These are phyloP conservation scores for Coemansia sp. DNA, from an alignment of 192 early-diverging fungal species.

Conservation along the genomic window DNA sequence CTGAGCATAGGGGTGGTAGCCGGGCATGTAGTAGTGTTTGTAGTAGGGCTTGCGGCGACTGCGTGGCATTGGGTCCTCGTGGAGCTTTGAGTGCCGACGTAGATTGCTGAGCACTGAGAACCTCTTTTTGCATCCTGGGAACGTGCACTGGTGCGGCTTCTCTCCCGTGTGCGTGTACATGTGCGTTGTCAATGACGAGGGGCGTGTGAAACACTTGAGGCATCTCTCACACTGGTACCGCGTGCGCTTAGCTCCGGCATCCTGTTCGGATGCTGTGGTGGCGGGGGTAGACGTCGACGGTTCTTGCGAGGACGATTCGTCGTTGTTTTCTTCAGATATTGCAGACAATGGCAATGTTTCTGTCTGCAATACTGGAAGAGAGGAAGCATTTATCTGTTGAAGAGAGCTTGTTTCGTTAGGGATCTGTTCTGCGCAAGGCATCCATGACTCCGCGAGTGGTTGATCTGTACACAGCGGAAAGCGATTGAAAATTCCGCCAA, in stretches of 20 bases:
- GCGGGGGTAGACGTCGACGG: background rate
- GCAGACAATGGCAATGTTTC: too few relatives aligned
- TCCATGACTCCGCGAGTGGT: too few relatives aligned
- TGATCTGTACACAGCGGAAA: too few relatives aligned
- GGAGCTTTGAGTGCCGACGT: slow-evolving; percentile 63
- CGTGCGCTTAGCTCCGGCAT: slow-evolving; percentile 24
- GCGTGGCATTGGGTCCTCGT: slow-evolving; percentile 13
- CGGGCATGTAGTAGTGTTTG: slow-evolving; percentile 1
- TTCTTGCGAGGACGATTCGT: too few relatives aligned
- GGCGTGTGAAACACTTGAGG: slow-evolving; percentile 67
- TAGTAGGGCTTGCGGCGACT: slow-evolving; percentile 7
- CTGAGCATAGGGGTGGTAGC: background rate
- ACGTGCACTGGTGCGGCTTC: slow-evolving; percentile 66
- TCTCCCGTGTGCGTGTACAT: slow-evolving; percentile 78
- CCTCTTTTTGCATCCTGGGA: slow-evolving; percentile 60
- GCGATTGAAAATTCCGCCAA: too few relatives aligned
- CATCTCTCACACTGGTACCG: slow-evolving; percentile 63
- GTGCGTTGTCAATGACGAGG: slow-evolving; percentile 68
- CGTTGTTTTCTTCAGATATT: too few relatives aligned
- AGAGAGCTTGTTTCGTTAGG: too few relatives aligned
- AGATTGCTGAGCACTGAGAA: slow-evolving; percentile 78
- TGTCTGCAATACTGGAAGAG: too few relatives aligned
- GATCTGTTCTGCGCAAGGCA: too few relatives aligned
- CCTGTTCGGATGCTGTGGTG: background rate
- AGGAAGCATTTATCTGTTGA: too few relatives aligned